Conservation (phyloP, 2,329 filamentous ascomycete genomes). For the Acrocalymma vagum region DNA sequence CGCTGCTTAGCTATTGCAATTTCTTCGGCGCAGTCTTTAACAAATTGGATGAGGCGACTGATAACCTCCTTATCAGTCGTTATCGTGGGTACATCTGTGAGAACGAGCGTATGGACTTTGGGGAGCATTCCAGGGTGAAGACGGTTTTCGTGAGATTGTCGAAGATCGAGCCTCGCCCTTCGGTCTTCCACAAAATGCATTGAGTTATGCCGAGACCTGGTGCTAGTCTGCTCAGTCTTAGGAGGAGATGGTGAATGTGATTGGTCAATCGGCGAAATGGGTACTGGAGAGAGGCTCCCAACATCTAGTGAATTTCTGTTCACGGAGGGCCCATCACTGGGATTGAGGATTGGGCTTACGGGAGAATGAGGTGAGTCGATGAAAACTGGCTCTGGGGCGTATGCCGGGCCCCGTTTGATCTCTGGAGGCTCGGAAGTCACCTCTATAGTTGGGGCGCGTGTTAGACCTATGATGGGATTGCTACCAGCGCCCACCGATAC, state of each 20-base stretch:
- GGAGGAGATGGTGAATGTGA: conserved; percentile 4
- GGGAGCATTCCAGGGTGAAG: conserved; percentile 66
- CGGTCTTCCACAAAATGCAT: conserved; percentile 37
- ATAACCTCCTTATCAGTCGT: conserved; percentile 51
- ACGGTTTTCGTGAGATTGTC: conserved; percentile 39
- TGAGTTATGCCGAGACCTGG: conserved; percentile 31
- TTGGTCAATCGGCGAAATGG: conserved; percentile 6
- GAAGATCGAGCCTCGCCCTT: conserved; percentile 37
- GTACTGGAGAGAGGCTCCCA: conserved; percentile 6
- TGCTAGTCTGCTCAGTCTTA: background rate
- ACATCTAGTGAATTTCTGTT: background rate
- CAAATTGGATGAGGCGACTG: conserved; percentile 59
- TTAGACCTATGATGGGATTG: background rate
- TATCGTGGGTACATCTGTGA: conserved; percentile 64
- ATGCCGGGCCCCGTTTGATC: conserved; percentile 51
- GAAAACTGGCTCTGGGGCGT: conserved; percentile 57
- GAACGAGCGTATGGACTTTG: conserved; percentile 61
- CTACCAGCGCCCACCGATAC: no score
- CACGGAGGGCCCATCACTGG: conserved; percentile 9
- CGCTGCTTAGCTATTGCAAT: conserved; percentile 60
- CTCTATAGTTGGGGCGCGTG: conserved; percentile 21
- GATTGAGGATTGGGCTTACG: conserved; percentile 21
- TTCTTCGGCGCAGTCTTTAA: conserved; percentile 66
- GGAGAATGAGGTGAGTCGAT: conserved; percentile 20
- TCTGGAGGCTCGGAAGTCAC: conserved; percentile 43